Evolutionary conservation across 2,329 filamentous ascomycete species (phyloP).

Genomic region (Metarhizium brunneum): DNA sequence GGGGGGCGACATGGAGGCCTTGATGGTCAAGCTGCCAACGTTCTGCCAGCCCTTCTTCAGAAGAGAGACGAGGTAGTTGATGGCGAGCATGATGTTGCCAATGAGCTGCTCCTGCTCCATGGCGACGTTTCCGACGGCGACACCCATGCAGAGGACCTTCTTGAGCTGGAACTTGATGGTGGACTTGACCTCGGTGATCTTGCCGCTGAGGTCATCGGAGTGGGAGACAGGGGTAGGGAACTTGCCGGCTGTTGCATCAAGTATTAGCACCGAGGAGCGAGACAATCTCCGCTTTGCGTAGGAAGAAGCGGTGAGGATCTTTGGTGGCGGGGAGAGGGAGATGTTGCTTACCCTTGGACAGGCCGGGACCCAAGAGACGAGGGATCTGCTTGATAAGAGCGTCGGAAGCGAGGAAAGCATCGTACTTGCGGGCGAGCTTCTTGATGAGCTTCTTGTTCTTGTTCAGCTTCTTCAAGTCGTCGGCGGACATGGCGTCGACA

Average conservation of each 20-base stretch:
- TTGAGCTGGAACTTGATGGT: constrained; percentile 99
- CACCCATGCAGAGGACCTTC: constrained; percentile 99
- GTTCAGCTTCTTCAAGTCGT: constrained; percentile 99
- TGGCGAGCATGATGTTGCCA: constrained; percentile 98
- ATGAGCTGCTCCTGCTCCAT: constrained; percentile 96
- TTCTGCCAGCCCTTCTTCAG: constrained; percentile 99
- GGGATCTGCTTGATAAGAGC: constrained; percentile 99
- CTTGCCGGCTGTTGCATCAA: constrained; percentile 67
- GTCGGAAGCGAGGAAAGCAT: constrained; percentile 97
- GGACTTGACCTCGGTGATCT: constrained; percentile 99
- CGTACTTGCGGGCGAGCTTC: constrained; percentile 99
- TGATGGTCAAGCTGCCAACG: constrained; percentile 98
- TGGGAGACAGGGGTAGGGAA: constrained; percentile 99
- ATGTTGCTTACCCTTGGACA: constrained; percentile 78
- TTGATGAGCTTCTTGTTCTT: constrained; percentile 99
- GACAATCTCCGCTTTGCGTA: constrained; percentile 1
- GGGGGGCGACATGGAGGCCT: constrained; percentile 99
- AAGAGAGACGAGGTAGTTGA: constrained; percentile 99
- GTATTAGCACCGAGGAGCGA: not conserved
- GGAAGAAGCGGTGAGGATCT: not conserved
- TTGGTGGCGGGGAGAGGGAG: not conserved
- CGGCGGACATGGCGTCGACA: constrained; percentile 94
- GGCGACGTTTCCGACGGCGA: constrained; percentile 95
- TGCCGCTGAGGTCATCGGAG: constrained; percentile 83
- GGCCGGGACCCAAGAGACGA: constrained; percentile 97